Base-by-base conservation (phyloP, 1,284 basidiomycete genomes). In the Leccinum fuscescens region DNA sequence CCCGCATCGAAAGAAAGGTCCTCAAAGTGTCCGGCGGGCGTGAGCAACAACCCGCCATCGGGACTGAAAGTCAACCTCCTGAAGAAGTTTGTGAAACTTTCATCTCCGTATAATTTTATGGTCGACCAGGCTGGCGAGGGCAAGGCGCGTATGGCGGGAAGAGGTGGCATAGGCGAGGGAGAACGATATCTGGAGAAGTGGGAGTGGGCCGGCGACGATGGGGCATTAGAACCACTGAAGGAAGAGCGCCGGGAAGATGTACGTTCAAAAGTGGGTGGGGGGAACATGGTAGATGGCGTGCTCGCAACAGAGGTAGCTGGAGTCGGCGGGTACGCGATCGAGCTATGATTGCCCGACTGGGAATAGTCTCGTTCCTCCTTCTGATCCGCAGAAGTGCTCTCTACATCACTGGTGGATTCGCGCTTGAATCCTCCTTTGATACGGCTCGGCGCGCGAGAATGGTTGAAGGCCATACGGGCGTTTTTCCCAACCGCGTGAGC, bases 31-130 rank as follows among this genome's bases (percentile, higher is more conserved):
- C 97, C 96, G 1, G 96, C 96, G 0, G 97, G 96, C 0, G 97
- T 98, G 65, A 98, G 80, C 20, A 99, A 82, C 54, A 99, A 79
- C 8, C 88, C 92, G 1, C 97, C 96, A 72, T 99, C 96, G 2
- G 96, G 93, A 61, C 94, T 96, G 77, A 98, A 99, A 4, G 89
- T 89, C 58, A 99, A 79, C 29, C 96, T 84, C 31, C 97, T 83
- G 82, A 98, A 99, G 79, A 99, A 99, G 66, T 96, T 94, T 3
- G 93, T 96, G 69, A 88, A 94, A 67, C 89, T 93, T 74, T 98
- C 96, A 73, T 99, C 96, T 49, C 96, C 95, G 69, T 98, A 99
- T 27, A 99, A 79, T 62, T 84, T 84, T 51, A 88, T 82, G 12
- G 80, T 77, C 22, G 78, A 76, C 78, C 82, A 83, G 24, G 79